These are phyloP conservation scores for Apiospora koreana DNA, from an alignment of 2,329 filamentous ascomycete genomes.

Conservation along the genomic window DNA sequence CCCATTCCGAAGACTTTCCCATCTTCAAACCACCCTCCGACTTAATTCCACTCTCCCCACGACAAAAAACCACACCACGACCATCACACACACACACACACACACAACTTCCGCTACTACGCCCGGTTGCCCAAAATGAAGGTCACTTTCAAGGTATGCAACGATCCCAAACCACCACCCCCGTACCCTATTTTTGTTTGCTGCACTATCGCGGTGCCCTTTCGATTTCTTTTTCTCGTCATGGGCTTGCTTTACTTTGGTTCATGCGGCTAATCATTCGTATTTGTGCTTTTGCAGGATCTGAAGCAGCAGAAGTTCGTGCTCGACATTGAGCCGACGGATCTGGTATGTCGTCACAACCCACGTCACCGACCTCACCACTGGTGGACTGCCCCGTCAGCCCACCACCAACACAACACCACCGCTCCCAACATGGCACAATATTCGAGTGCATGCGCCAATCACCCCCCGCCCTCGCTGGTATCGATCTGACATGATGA, in stretches of 20 bases:
- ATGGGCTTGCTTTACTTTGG: not conserved
- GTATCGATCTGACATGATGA: conserved; percentile 7
- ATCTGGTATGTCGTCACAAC: conserved; percentile 69
- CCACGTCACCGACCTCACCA: conserved; percentile 20
- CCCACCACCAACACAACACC: conserved; percentile 11
- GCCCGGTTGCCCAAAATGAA: conserved; percentile 55
- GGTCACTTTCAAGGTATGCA: conserved; percentile 64
- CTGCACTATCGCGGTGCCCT: not conserved
- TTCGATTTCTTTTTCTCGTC: not conserved
- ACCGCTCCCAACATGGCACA: not conserved
- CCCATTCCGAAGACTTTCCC: conserved; percentile 7
- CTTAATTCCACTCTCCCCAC: conserved; percentile 1
- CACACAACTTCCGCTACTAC: not conserved
- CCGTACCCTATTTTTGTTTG: conserved; percentile 1
- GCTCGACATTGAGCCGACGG: conserved; percentile 90
- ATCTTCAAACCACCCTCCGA: not conserved
- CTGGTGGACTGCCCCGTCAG: conserved; percentile 14
- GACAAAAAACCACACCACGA: not conserved
- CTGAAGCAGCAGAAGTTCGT: conserved; percentile 98
- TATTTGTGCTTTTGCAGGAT: conserved; percentile 59
- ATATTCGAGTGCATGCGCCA: conserved; percentile 6
- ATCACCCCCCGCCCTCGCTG: not conserved
- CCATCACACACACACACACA: not conserved
- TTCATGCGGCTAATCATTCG: not conserved
- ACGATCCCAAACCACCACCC: not conserved